Percentiles rank a stretch among this genome's conserved stretches.
Evolutionary conservation across 179 eudicot genomes (phyloP).

Genomic region (Beta corolliflora): DNA sequence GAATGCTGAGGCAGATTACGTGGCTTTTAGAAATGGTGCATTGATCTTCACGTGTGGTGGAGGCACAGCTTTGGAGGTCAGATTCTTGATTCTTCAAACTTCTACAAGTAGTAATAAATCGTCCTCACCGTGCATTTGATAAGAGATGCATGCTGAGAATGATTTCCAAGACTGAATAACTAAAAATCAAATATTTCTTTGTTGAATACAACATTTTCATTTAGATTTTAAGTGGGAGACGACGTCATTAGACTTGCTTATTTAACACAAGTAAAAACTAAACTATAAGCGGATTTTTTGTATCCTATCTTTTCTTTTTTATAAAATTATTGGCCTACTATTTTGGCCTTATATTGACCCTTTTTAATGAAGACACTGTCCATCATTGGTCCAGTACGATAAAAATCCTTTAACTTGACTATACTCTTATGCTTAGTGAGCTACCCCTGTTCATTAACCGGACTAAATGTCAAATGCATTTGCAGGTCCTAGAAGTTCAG

Average conservation of each 20-base stretch:
- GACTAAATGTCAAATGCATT: no score
- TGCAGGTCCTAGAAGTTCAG: no score
- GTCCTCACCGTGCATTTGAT: background rate
- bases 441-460: no score
- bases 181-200: background rate
- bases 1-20: slow-evolving; percentile 45
- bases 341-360: no score
- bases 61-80: slow-evolving; percentile 73
- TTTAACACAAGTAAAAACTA: background rate
- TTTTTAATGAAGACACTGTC: no score
- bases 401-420: no score
- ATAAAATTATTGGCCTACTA: no score
- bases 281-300: no score
- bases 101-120: background rate
- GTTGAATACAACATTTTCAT: background rate
- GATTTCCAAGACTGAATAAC: background rate
- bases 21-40: slow-evolving; percentile 64
- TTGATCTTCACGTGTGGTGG: slow-evolving; percentile 72
- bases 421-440: no score
- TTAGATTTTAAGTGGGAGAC: background rate
- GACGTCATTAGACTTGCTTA: no score
- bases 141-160: background rate
- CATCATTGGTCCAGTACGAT: no score
- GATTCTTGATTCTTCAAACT: slow-evolving; percentile 13
- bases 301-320: no score